Conservation (phyloP, 495 filamentous ascomycete genomes). For the Ascobolus immersus region DNA sequence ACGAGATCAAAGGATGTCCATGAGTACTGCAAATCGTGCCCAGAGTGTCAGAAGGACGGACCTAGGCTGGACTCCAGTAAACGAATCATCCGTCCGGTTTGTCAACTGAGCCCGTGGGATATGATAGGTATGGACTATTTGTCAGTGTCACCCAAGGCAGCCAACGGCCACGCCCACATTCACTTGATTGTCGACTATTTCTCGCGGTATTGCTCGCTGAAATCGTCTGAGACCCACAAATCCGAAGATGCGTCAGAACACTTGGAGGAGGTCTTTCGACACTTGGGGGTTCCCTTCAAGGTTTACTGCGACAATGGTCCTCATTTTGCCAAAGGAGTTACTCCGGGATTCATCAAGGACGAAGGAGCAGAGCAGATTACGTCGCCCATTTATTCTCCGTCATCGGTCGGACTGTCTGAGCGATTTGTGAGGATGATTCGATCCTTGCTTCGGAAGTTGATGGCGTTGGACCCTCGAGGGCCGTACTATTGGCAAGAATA, state of each 20-base stretch:
- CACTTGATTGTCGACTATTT: background rate
- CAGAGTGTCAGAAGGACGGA: background rate
- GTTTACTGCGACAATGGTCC: constrained; percentile 2
- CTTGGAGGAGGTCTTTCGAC: background rate
- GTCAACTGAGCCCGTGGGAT: background rate
- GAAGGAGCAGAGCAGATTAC: background rate
- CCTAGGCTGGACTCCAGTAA: background rate
- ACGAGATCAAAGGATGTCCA: background rate
- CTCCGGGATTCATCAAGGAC: background rate
- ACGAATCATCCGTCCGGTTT: too few species aligned
- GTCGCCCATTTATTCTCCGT: background rate
- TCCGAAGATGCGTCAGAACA: background rate
- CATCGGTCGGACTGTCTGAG: background rate
- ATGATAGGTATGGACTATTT: constrained; percentile 1
- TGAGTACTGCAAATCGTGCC: background rate
- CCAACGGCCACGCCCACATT: background rate
- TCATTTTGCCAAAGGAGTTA: constrained; percentile 1
- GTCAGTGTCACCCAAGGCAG: background rate
- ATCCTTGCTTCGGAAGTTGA: background rate
- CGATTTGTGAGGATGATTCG: constrained; percentile 2
- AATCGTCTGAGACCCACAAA: background rate
- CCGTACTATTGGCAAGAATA: background rate
- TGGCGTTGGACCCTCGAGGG: too few species aligned
- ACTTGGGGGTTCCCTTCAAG: background rate
- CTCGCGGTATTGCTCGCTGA: background rate